Conservation (phyloP, 2,329 filamentous ascomycete species). For the Aspergillus aculeatus region DNA sequence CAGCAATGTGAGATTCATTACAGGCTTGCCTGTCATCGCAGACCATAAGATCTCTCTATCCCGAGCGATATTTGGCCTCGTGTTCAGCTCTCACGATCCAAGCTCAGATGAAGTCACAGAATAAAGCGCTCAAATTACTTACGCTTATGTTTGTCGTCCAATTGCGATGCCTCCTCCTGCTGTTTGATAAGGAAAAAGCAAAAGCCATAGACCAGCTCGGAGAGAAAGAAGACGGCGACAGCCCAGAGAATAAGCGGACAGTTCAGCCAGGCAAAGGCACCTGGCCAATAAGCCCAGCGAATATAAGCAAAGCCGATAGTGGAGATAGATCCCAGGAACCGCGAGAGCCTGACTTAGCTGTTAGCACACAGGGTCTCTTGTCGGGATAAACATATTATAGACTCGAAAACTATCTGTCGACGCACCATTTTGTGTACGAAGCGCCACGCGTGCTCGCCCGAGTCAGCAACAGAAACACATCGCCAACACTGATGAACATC, state of each 20-base stretch:
- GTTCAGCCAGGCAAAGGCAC: constrained; percentile 14
- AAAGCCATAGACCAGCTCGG: constrained; percentile 11
- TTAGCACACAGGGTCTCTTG: neutral
- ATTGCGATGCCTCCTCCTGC: neutral
- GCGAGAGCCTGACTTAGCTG: constrained; percentile 10
- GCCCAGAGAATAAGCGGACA: constrained; percentile 14
- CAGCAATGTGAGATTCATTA: neutral
- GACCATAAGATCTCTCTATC: neutral
- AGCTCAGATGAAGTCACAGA: too few species aligned
- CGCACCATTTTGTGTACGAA: constrained; percentile 19
- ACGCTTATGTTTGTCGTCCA: neutral
- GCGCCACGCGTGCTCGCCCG: constrained; percentile 17
- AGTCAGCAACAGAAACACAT: constrained; percentile 16
- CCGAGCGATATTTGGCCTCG: neutral
- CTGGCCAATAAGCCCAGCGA: constrained; percentile 15
- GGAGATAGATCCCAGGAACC: constrained; percentile 13
- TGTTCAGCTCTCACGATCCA: neutral
- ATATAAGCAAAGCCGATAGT: constrained; percentile 10
- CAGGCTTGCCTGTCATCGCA: neutral
- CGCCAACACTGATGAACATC: constrained; percentile 13
- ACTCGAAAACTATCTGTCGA: neutral
- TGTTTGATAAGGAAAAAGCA: constrained; percentile 10
- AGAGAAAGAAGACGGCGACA: constrained; percentile 9
- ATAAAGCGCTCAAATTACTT: neutral
- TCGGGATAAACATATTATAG: neutral